phyloP scores from a whole-genome alignment of 1,284 basidiomycete species.

The Ganoderma lucidum region DNA sequence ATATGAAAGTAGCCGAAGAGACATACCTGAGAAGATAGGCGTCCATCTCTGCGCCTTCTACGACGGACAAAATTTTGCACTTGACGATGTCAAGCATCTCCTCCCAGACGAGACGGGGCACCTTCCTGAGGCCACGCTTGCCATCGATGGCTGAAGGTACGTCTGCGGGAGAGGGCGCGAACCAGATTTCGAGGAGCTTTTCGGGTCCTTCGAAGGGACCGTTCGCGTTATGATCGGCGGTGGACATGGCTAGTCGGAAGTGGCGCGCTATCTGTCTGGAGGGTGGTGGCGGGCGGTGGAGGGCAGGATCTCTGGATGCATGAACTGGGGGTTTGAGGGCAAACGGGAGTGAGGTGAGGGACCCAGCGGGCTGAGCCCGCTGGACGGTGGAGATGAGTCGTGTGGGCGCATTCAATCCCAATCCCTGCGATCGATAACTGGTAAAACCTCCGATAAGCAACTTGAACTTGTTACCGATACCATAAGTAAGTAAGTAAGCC shows the following conservation, averaged over 20 bases:
- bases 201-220: constrained; percentile 90
- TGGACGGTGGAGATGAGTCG: neutral
- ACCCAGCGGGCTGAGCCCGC: neutral
- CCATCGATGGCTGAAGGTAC: constrained; percentile 55
- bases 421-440: constrained; percentile 28
- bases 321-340: constrained; percentile 50
- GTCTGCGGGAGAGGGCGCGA: constrained; percentile 77
- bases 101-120: constrained; percentile 88
- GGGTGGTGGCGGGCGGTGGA: constrained; percentile 50
- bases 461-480: neutral
- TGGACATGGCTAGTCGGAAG: constrained; percentile 40
- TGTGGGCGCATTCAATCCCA: neutral
- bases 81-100: constrained; percentile 97
- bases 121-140: constrained; percentile 78
- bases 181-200: constrained; percentile 99
- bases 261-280: constrained; percentile 61
- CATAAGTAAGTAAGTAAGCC: neutral
- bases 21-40: constrained; percentile 95
- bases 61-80: constrained; percentile 94
- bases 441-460: constrained; percentile 14
- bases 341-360: constrained; percentile 19
- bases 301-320: constrained; percentile 61
- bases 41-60: constrained; percentile 89
- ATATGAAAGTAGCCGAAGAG: constrained; percentile 1
- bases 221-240: constrained; percentile 46